Percentiles rank a stretch among this genome's conserved stretches.
phyloP scores from a whole-genome alignment of 2,329 filamentous ascomycete genomes.

The Dissoconium aciculare region DNA sequence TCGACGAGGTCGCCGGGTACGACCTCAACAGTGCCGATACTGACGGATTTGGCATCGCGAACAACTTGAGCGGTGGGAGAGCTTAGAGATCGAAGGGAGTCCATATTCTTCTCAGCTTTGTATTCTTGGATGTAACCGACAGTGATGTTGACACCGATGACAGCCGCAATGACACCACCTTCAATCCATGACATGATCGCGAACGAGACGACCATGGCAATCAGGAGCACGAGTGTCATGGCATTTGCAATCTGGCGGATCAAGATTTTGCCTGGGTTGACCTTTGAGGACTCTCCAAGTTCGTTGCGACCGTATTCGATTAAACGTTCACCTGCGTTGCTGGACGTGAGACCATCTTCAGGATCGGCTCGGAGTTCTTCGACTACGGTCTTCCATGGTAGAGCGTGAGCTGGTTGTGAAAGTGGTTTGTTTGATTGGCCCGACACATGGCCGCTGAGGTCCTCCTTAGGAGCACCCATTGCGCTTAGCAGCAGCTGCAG shows the following conservation, averaged over 20 bases:
- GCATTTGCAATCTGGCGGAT: slow-evolving; percentile 61
- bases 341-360: slow-evolving; percentile 50
- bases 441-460: neutral
- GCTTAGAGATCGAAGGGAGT: slow-evolving; percentile 32
- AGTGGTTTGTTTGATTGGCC: slow-evolving; percentile 38
- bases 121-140: slow-evolving; percentile 35
- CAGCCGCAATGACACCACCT: slow-evolving; percentile 33
- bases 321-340: slow-evolving; percentile 45
- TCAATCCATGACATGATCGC: slow-evolving; percentile 35
- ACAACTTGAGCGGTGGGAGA: slow-evolving; percentile 33
- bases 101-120: slow-evolving; percentile 36
- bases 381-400: slow-evolving; percentile 39
- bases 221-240: slow-evolving; percentile 51
- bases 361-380: slow-evolving; percentile 46
- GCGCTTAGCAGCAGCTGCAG: no score
- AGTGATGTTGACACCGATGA: slow-evolving; percentile 32
- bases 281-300: slow-evolving; percentile 51
- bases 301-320: slow-evolving; percentile 52
- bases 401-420: slow-evolving; percentile 47
- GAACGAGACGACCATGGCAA: slow-evolving; percentile 36
- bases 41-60: slow-evolving; percentile 31
- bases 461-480: neutral
- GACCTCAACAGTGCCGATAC: slow-evolving; percentile 29
- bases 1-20: slow-evolving; percentile 35
- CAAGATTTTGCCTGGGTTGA: slow-evolving; percentile 57